These are phyloP conservation scores for Cercospora janseana DNA, from an alignment of 2,329 filamentous ascomycete species.

Conservation along the genomic window DNA sequence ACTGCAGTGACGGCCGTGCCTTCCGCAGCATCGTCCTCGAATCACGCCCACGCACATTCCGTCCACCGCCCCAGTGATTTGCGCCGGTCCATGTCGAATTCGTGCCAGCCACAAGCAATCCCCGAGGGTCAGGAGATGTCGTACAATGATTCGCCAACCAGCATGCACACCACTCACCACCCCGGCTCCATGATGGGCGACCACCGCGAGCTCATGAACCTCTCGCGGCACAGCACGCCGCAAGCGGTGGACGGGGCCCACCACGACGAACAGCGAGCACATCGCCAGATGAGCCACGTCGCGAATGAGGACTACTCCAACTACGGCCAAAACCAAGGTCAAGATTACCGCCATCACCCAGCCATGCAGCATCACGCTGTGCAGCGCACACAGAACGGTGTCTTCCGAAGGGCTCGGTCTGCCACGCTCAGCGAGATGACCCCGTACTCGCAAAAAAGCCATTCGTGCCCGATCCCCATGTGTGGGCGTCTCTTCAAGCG, in stretches of 20 bases:
- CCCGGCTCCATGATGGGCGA: slow-evolving; percentile 59
- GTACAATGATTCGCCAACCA: slow-evolving; percentile 74
- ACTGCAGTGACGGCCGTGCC: slow-evolving; percentile 57
- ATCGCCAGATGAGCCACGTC: slow-evolving; percentile 56
- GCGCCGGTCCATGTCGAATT: slow-evolving; percentile 83
- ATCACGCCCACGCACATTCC: slow-evolving; percentile 49
- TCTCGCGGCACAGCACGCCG: slow-evolving; percentile 90
- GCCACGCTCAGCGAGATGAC: slow-evolving; percentile 96
- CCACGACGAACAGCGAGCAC: slow-evolving; percentile 53
- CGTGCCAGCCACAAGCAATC: slow-evolving; percentile 70
- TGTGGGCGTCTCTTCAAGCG: slow-evolving; percentile 98
- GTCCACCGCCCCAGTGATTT: slow-evolving; percentile 84
- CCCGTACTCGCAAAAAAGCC: slow-evolving; percentile 95
- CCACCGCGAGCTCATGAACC: slow-evolving; percentile 74
- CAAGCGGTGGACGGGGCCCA: slow-evolving; percentile 79
- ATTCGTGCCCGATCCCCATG: slow-evolving; percentile 98
- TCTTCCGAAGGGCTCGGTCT: slow-evolving; percentile 84
- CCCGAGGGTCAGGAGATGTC: slow-evolving; percentile 59
- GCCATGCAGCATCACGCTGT: slow-evolving; percentile 58
- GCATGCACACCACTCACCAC: slow-evolving; percentile 71
- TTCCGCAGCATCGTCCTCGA: slow-evolving; percentile 45
- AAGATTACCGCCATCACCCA: slow-evolving; percentile 42
- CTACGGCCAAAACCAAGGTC: slow-evolving; percentile 50
- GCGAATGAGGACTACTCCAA: slow-evolving; percentile 70
- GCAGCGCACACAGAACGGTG: slow-evolving; percentile 64